Conservation (phyloP, 306 rosid species). For the Begonia fuchsioides region DNA sequence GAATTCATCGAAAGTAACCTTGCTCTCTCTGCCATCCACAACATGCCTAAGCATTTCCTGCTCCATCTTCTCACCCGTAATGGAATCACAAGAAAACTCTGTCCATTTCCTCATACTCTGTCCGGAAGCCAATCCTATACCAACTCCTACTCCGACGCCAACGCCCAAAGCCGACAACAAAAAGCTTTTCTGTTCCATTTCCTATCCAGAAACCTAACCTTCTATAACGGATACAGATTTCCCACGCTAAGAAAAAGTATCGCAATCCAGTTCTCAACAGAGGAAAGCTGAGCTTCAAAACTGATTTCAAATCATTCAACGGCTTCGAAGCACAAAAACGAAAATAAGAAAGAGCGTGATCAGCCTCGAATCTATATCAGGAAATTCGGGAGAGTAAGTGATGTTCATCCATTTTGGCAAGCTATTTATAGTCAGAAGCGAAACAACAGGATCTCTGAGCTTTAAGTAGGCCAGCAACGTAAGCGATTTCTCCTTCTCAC, state of each 20-base stretch:
- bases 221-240: neutral
- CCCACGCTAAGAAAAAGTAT: neutral
- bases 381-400: neutral
- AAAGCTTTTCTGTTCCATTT: constrained; percentile 65
- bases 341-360: neutral
- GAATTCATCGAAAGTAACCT: constrained; percentile 62
- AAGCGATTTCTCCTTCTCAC: neutral
- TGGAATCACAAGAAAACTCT: constrained; percentile 10
- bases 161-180: constrained; percentile 72
- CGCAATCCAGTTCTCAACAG: no score
- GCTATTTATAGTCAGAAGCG: constrained; percentile 2
- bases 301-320: neutral
- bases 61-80: constrained; percentile 45
- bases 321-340: neutral
- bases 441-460: constrained; percentile 21
- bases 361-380: neutral
- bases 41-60: constrained; percentile 47
- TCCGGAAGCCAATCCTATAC: constrained; percentile 71
- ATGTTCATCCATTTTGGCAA: neutral
- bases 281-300: neutral
- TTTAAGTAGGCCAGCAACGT: neutral
- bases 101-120: constrained; percentile 42
- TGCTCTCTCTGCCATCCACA: constrained; percentile 61
- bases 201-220: neutral
- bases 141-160: constrained; percentile 87